These are phyloP conservation scores for Pyrenula aspistea DNA, from an alignment of 495 filamentous ascomycete genomes.

Conservation along the genomic window DNA sequence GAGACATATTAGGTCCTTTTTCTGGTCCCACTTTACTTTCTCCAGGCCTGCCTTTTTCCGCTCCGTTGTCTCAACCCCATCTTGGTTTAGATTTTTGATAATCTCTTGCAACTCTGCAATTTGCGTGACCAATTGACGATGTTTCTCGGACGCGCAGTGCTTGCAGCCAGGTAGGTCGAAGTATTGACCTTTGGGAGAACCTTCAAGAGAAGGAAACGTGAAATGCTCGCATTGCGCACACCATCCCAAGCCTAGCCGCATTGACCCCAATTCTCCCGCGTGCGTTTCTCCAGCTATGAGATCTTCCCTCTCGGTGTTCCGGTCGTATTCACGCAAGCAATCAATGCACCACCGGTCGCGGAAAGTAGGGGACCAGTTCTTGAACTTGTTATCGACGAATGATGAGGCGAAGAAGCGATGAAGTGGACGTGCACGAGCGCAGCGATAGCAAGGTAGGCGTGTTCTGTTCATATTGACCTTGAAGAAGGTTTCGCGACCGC, in stretches of 20 bases:
- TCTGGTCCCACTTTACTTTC: too few species aligned
- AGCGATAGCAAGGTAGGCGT: background rate
- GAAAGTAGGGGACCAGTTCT: background rate
- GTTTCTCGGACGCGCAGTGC: too few species aligned
- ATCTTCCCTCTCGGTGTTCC: background rate
- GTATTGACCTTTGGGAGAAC: too few species aligned
- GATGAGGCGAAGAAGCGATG: background rate
- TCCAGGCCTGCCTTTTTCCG: too few species aligned
- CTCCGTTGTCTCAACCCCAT: too few species aligned
- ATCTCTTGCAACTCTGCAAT: too few species aligned
- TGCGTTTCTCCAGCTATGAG: background rate
- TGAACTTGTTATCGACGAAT: background rate
- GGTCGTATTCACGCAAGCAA: background rate
- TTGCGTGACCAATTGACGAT: too few species aligned
- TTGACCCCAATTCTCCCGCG: too few species aligned
- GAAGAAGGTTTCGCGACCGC: background rate
- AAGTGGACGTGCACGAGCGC: background rate
- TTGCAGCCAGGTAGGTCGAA: too few species aligned
- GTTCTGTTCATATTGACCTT: background rate
- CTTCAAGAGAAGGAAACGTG: background rate
- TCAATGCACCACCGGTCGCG: background rate
- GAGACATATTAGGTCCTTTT: too few species aligned
- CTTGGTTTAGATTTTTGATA: too few species aligned
- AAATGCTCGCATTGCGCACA: background rate
- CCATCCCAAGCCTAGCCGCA: background rate